Evolutionary conservation across 352 stramenopile genomes (phyloP), one percentile per base, ranked within the genome.

Genomic region (Thalassiosira ordinaria): DNA sequence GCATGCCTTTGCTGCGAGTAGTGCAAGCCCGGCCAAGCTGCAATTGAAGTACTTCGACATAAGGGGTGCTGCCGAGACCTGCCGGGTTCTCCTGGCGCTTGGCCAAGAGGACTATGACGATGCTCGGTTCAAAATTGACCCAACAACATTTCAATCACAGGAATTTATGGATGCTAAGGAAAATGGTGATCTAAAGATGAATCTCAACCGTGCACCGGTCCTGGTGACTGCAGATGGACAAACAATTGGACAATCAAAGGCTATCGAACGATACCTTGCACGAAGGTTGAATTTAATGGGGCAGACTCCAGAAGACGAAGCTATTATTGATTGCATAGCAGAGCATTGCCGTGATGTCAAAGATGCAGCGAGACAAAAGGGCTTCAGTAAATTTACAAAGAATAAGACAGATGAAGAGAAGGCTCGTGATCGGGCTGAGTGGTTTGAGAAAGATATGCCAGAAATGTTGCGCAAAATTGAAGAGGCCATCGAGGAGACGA

Each of bases 331-430:
- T 80, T 90, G 77, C 52, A 78, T 91, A 24, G 66, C 79, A 7
- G 86, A 91, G 46, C 81, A 91, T 67, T 85, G 78, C 24, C 70
- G 83, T 49, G 86, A 91, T 56, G 78, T 90, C 16, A 89, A 88
- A 65, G 80, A 90, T 66, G 72, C 74, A 33, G 74, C 67, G n/a
- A 46, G 53, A 44, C 47, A 51, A 41, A 88, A 88, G 52, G 77
- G 77, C 46, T 88, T 88, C 75, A 84, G 70, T 0, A 59, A 55
- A 57, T 88, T 88, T 73, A 80, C 70, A 11, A 82, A 77, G 33
- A 66, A 63, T 24, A 84, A 83, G 69, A 67, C 65, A 22, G 80
- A 87, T 8, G 74, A 85, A 67, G 78, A 89, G 62, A 86, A 86
- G 52, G 68, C 66, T 7, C 20, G 16, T 13, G 39, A 41, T 11